Evolutionary conservation across 768 basidiomycete species (phyloP).

Genomic region (Cystofilobasidium macerans): DNA sequence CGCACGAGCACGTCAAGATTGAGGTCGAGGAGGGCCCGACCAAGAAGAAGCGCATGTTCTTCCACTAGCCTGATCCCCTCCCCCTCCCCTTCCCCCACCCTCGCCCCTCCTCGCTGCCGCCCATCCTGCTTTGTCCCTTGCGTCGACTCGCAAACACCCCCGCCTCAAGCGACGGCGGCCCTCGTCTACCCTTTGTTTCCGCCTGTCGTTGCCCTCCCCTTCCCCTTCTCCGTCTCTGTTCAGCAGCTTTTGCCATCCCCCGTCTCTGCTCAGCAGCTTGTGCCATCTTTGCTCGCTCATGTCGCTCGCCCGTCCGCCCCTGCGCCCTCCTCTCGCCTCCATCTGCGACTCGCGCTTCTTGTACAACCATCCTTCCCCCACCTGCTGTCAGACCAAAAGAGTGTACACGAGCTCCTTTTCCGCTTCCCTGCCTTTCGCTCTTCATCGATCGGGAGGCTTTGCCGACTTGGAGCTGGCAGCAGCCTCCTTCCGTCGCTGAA

Average conservation of each 20-base stretch:
- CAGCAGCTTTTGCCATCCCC: no score
- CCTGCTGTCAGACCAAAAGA: no score
- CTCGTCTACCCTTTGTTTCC: no score
- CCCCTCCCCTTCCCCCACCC: conserved; percentile 8
- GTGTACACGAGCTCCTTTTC: neutral
- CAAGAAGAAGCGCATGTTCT: conserved; percentile 57
- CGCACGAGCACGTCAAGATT: conserved; percentile 65
- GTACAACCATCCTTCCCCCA: neutral
- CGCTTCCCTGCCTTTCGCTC: neutral
- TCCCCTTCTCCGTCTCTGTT: no score
- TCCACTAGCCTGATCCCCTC: conserved; percentile 41
- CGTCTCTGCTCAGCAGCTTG: no score
- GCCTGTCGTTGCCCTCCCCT: no score
- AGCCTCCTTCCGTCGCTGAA: neutral
- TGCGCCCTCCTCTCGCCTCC: neutral
- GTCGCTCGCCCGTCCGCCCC: neutral
- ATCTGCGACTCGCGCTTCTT: neutral
- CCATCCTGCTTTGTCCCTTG: no score
- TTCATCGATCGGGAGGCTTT: neutral
- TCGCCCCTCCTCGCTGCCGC: conserved; percentile 2
- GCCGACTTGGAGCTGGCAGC: neutral
- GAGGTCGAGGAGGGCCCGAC: conserved; percentile 56
- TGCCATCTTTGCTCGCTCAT: neutral
- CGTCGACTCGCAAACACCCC: no score
- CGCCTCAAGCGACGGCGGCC: no score